Evolutionary conservation across 2,329 filamentous ascomycete species (phyloP).

Genomic region (Verticillium nonalfalfae): DNA sequence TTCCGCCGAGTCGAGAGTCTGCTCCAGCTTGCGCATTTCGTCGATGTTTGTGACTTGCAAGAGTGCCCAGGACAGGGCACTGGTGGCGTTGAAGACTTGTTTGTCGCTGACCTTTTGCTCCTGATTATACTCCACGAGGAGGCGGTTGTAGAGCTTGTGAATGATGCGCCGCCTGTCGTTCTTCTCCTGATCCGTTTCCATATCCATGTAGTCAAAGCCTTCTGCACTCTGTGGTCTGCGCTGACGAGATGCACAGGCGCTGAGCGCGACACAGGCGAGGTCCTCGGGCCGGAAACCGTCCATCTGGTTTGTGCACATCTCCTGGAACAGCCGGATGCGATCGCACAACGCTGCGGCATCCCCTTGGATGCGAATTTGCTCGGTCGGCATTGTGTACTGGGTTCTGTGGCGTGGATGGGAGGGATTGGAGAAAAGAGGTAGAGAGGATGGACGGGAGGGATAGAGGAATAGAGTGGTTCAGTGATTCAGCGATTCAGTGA

Average conservation of each 20-base stretch:
- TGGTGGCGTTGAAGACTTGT: background rate
- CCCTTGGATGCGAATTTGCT: background rate
- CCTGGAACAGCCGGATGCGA: background rate
- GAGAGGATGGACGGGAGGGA: too few species aligned
- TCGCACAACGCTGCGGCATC: background rate
- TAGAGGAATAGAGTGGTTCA: too few species aligned
- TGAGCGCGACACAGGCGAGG: background rate
- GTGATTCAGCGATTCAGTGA: too few species aligned
- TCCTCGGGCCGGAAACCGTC: background rate
- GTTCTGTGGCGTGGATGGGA: background rate
- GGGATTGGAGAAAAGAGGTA: background rate
- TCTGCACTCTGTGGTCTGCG: background rate
- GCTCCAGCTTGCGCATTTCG: background rate
- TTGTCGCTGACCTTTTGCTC: background rate
- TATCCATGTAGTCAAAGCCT: background rate
- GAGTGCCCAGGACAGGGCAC: background rate
- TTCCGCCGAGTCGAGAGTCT: background rate
- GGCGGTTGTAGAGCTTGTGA: background rate
- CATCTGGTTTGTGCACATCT: background rate
- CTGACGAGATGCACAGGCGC: background rate
- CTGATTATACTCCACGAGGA: background rate
- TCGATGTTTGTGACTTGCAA: background rate
- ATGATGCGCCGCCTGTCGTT: background rate
- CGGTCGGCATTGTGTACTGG: background rate
- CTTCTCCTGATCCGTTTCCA: background rate